phyloP scores from a whole-genome alignment of 345 rosid genomes.

The Sisymbrium altissimum region DNA sequence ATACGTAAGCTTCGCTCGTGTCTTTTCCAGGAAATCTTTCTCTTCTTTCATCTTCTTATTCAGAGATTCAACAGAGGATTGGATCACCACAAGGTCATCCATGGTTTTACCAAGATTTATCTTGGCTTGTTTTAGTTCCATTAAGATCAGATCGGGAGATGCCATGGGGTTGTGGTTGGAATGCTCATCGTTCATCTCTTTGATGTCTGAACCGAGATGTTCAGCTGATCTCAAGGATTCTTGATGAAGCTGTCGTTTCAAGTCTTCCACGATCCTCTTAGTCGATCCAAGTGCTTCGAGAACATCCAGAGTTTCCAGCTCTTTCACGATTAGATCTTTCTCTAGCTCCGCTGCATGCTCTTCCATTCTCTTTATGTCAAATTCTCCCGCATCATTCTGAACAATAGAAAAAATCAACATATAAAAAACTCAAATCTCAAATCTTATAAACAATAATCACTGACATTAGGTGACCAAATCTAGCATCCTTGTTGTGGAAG shows the following conservation, averaged over 20 bases:
- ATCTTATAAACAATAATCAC: background rate
- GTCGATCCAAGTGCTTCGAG: constrained; percentile 88
- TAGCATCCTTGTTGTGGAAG: background rate
- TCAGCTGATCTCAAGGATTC: constrained; percentile 70
- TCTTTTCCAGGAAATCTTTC: constrained; percentile 59
- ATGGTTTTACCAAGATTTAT: constrained; percentile 83
- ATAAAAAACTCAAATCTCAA: background rate
- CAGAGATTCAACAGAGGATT: constrained; percentile 69
- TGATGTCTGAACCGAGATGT: constrained; percentile 39
- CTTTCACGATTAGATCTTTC: constrained; percentile 92
- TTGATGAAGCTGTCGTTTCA: constrained; percentile 78
- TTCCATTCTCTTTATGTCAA: constrained; percentile 87
- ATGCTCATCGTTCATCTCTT: constrained; percentile 60
- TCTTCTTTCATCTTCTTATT: constrained; percentile 83
- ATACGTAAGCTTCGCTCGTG: constrained; percentile 55
- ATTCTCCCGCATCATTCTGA: constrained; percentile 54
- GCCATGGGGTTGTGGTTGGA: constrained; percentile 37
- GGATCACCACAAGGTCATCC: constrained; percentile 74
- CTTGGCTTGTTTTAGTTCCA: constrained; percentile 86
- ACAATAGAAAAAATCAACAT: background rate
- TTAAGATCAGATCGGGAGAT: constrained; percentile 72
- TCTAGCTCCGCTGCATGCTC: constrained; percentile 83
- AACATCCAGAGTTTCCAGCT: constrained; percentile 86
- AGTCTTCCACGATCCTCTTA: constrained; percentile 76
- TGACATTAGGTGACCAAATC: background rate